Conservation (phyloP, 192 early-diverging fungal species). For the Lobosporangium transversale region DNA sequence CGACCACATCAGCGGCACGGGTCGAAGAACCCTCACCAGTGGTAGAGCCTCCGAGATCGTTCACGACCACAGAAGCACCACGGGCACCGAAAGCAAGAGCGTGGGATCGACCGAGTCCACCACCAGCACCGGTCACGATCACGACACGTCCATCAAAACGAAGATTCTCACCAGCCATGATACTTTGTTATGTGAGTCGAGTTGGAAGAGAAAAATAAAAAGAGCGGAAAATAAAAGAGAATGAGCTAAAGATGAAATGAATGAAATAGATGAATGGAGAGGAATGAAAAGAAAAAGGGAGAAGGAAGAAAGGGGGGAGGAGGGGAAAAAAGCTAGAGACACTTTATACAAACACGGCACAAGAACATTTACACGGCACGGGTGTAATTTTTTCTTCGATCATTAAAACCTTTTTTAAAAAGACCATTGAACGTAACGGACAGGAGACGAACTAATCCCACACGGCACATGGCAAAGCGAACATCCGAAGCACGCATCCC, state of each 20-base stretch:
- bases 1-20: slow-evolving; percentile 92
- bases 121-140: slow-evolving; percentile 96
- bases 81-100: slow-evolving; percentile 90
- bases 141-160: slow-evolving; percentile 88
- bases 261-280: not conserved
- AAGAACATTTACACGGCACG: too few relatives aligned
- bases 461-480: too few relatives aligned
- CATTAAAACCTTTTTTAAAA: too few relatives aligned
- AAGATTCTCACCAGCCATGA: slow-evolving; percentile 57
- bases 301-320: not conserved
- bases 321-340: not conserved
- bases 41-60: slow-evolving; percentile 88
- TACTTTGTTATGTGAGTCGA: slow-evolving; percentile 7
- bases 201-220: not conserved
- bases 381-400: too few relatives aligned
- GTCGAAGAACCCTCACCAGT: slow-evolving; percentile 80
- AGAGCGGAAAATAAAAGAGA: slow-evolving; percentile 2
- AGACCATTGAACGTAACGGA: too few relatives aligned
- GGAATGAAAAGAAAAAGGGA: not conserved
- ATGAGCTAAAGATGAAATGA: slow-evolving; percentile 1
- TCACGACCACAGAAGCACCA: slow-evolving; percentile 95
- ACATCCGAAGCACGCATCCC: too few relatives aligned
- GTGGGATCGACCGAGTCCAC: slow-evolving; percentile 91
- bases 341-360: slow-evolving; percentile 17
- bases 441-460: too few relatives aligned